These are phyloP conservation scores for Lachnellula willkommii DNA, from an alignment of 2,329 filamentous ascomycete species.

Conservation along the genomic window DNA sequence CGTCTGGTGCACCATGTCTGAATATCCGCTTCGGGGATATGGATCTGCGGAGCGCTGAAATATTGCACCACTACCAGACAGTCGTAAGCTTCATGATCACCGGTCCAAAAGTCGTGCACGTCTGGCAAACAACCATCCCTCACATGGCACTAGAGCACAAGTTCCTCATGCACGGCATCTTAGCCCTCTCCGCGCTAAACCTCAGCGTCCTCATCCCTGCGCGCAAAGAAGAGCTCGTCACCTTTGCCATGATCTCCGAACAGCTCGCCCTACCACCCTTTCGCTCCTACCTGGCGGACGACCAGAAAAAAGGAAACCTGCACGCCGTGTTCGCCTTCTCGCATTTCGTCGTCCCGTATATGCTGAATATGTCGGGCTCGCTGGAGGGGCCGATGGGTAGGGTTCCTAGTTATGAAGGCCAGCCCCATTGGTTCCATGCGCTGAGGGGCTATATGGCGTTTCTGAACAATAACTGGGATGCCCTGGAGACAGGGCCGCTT, in stretches of 20 bases:
- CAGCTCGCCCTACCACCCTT: slow-evolving; percentile 10
- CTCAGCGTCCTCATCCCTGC: slow-evolving; percentile 21
- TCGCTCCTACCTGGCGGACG: background rate
- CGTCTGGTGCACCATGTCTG: background rate
- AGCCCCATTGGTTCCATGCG: slow-evolving; percentile 17
- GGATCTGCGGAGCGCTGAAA: background rate
- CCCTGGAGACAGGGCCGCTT: slow-evolving; percentile 11
- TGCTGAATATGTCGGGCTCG: slow-evolving; percentile 7
- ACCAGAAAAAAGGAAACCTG: background rate
- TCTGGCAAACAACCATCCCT: slow-evolving; percentile 13
- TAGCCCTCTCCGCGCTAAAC: slow-evolving; percentile 27
- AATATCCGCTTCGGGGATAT: background rate
- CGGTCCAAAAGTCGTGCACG: background rate
- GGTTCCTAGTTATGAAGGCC: slow-evolving; percentile 6
- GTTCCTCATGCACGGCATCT: slow-evolving; percentile 19
- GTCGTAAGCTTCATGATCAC: slow-evolving; percentile 1
- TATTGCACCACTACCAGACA: slow-evolving; percentile 10
- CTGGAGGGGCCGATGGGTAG: background rate
- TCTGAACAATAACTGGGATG: slow-evolving; percentile 3
- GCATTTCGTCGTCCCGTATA: slow-evolving; percentile 15
- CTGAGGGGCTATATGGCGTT: slow-evolving; percentile 7
- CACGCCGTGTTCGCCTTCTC: slow-evolving; percentile 17
- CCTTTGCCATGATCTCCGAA: slow-evolving; percentile 5
- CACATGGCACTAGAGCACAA: slow-evolving; percentile 12
- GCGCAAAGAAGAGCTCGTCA: slow-evolving; percentile 4